Conservation (phyloP, 345 rosid species). For the Luvunga scandens region DNA sequence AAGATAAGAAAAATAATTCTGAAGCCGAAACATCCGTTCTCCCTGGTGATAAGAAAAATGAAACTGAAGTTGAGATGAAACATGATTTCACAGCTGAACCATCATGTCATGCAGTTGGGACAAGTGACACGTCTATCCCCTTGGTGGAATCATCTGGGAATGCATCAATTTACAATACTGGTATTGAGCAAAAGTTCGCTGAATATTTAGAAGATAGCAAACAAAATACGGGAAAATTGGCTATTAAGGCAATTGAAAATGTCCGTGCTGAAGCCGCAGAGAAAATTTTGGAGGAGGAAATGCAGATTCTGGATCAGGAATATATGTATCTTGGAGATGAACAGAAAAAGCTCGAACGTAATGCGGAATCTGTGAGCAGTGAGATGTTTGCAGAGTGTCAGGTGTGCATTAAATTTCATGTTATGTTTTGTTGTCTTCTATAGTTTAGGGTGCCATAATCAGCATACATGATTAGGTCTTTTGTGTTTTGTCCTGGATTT, state of each 20-base stretch:
- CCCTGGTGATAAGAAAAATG: constrained; percentile 20
- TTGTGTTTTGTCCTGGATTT: neutral
- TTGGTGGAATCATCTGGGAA: constrained; percentile 18
- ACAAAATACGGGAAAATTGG: constrained; percentile 23
- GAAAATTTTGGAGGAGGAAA: constrained; percentile 72
- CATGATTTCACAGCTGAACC: constrained; percentile 24
- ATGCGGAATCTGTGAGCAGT: constrained; percentile 89
- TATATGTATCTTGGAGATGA: constrained; percentile 58
- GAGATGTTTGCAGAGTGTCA: constrained; percentile 98
- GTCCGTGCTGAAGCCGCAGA: constrained; percentile 39
- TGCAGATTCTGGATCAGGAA: constrained; percentile 56
- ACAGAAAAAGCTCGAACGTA: constrained; percentile 85
- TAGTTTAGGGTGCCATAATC: neutral
- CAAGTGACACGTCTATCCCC: constrained; percentile 25
- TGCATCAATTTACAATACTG: constrained; percentile 23
- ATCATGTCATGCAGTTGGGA: constrained; percentile 23
- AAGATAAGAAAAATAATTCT: constrained; percentile 20
- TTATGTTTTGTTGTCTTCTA: constrained; percentile 11
- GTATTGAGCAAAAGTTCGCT: constrained; percentile 26
- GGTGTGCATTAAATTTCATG: constrained; percentile 37
- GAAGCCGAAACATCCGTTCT: constrained; percentile 1
- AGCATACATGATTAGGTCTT: neutral
- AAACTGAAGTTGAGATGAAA: constrained; percentile 30
- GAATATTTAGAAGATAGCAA: constrained; percentile 13
- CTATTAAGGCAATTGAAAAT: constrained; percentile 22